A percentile compares a stretch with the other conserved stretches of the same genome.
phyloP scores from a whole-genome alignment of 140 eudicot species.

The Cichorium intybus region DNA sequence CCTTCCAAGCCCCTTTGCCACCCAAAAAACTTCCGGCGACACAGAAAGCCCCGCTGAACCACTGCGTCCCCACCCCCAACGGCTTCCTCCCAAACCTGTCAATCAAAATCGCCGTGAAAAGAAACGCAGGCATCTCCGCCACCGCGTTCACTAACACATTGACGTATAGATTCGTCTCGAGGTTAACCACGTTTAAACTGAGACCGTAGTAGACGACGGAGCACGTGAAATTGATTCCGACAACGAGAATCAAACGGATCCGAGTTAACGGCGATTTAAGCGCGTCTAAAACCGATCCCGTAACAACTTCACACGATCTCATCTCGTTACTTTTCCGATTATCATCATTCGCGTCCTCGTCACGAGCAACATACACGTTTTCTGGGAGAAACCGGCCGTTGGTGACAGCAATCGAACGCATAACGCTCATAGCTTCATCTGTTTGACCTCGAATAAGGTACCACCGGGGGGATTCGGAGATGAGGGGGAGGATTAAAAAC shows the following conservation, averaged over 20 bases:
- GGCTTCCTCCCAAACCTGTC: slow-evolving; percentile 87
- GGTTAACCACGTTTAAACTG: slow-evolving; percentile 84
- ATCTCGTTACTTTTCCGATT: slow-evolving; percentile 6
- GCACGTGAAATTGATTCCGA: slow-evolving; percentile 64
- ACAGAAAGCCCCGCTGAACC: slow-evolving; percentile 83
- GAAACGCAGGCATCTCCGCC: slow-evolving; percentile 83
- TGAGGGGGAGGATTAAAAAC: slow-evolving; percentile 53
- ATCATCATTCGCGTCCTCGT: slow-evolving; percentile 42
- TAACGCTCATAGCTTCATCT: slow-evolving; percentile 53
- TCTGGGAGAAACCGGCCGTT: slow-evolving; percentile 57
- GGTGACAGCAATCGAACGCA: slow-evolving; percentile 48
- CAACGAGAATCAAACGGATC: slow-evolving; percentile 54
- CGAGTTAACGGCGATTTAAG: slow-evolving; percentile 53
- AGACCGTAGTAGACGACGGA: slow-evolving; percentile 88
- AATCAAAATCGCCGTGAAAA: slow-evolving; percentile 61
- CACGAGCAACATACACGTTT: slow-evolving; percentile 51
- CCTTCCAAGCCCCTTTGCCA: slow-evolving; percentile 53
- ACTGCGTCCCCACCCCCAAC: slow-evolving; percentile 65
- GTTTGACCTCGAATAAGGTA: slow-evolving; percentile 66
- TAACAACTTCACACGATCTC: slow-evolving; percentile 29
- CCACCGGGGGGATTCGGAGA: slow-evolving; percentile 97
- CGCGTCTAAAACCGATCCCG: slow-evolving; percentile 68
- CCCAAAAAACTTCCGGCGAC: slow-evolving; percentile 53
- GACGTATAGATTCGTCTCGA: slow-evolving; percentile 70
- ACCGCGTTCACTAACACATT: slow-evolving; percentile 73